Base-by-base conservation (phyloP, 2,329 filamentous ascomycete genomes). In the Myriosclerotinia scirpicola region DNA sequence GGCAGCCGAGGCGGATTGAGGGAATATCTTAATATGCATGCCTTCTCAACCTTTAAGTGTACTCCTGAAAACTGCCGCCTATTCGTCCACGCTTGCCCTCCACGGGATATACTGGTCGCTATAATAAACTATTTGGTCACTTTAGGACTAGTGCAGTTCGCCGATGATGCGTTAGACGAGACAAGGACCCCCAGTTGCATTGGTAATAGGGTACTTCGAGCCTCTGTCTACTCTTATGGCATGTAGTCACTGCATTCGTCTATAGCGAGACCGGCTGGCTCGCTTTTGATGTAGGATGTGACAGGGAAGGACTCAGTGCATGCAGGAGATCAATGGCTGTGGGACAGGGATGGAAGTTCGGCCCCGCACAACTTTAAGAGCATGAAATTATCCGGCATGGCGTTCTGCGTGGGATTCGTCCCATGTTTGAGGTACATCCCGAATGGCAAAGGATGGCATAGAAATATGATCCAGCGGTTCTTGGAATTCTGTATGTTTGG, bases 361-460 rank as follows among this genome's bases (percentile, higher is more conserved):
- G 5, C 36, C 11, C 42, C 22, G 38, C 8, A 56, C 54, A 26
- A 42, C 15, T 42, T 56, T 56, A 5, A 42, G 34, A 40, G 54
- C 54, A 5, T 42, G 26, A 22, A 20, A 42, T 56, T 56, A 38
- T 20, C 3, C n/a, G 22, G n/a, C 9, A 11, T 56, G 54, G 1
- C 5, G 5, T 1, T 20, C 8, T 5, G 7, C 38, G n/a, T 42
- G 14, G 15, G 0, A 26, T 42, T 17, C 20, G 54, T 36, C 1
- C 54, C 54, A 30, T 56, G 11, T 56, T 56, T 42, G 14, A 56
- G 38, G 54, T 56, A 56, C 36, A 42, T 56, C 5, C 38, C 38
- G 15, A 56, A 56, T 56, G 54, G n/a, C 15, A 56, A 17, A 34
- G 20, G 6, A n/a, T 40, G 36, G n/a, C 2, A 56, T 56, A 56